phyloP scores from a whole-genome alignment of 352 stramenopile genomes.

The Phytophthora lateralis region DNA sequence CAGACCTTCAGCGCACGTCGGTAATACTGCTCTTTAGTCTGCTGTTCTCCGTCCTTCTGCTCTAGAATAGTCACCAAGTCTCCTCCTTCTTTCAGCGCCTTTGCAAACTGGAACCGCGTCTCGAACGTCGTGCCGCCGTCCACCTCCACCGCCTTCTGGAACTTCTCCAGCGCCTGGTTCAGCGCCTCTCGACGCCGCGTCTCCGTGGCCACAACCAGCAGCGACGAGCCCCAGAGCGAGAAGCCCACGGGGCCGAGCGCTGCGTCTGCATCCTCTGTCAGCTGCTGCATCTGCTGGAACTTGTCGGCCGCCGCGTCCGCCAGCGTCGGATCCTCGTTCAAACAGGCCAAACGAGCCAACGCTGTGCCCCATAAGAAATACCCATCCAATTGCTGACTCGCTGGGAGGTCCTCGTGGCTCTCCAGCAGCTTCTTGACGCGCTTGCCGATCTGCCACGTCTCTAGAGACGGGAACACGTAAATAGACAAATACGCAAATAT shows the following conservation, averaged over 20 bases:
- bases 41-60: constrained; percentile 12
- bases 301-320: constrained; percentile 79
- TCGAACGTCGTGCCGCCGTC: constrained; percentile 85
- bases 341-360: constrained; percentile 67
- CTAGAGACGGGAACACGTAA: constrained; percentile 27
- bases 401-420: constrained; percentile 50
- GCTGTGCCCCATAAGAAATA: constrained; percentile 86
- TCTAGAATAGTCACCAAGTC: constrained; percentile 64
- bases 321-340: constrained; percentile 80
- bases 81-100: constrained; percentile 55
- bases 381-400: constrained; percentile 66
- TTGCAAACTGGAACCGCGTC: constrained; percentile 79
- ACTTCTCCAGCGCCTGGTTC: constrained; percentile 65
- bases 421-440: constrained; percentile 83
- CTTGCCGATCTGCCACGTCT: constrained; percentile 89
- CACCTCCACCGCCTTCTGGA: constrained; percentile 77
- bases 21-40: constrained; percentile 13
- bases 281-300: constrained; percentile 75
- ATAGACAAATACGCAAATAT: constrained; percentile 8
- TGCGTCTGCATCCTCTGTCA: constrained; percentile 46
- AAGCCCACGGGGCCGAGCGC: constrained; percentile 79
- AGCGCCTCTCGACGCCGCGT: constrained; percentile 60
- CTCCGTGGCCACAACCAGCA: constrained; percentile 81
- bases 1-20: constrained; percentile 37
- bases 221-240: constrained; percentile 77